A percentile compares a stretch with the other conserved stretches of the same genome.
Conservation (phyloP, 768 basidiomycete genomes). For the Paxillus ammoniavirescens region DNA sequence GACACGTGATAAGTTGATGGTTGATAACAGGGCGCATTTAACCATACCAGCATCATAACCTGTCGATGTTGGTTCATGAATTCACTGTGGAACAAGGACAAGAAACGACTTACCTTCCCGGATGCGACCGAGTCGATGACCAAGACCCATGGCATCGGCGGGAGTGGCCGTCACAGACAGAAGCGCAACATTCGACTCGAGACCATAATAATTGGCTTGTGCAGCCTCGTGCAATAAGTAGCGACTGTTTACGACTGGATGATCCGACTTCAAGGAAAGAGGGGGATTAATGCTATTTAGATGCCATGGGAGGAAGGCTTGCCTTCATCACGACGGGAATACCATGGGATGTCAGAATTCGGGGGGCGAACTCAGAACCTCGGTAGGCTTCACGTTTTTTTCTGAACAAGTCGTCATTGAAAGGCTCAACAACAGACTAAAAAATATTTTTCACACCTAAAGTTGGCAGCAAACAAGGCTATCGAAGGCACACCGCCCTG, state of each 20-base stretch:
- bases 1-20: neutral
- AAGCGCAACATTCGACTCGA: conserved; percentile 56
- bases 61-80: neutral
- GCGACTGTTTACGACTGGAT: conserved; percentile 59
- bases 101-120: conserved; percentile 36
- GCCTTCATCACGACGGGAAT: conserved; percentile 78
- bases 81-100: neutral
- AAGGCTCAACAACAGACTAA: neutral
- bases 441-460: conserved; percentile 25
- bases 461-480: conserved; percentile 70
- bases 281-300: neutral
- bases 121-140: conserved; percentile 71
- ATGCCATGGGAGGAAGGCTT: neutral
- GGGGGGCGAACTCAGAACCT: conserved; percentile 77
- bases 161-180: conserved; percentile 66
- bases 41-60: conserved; percentile 47
- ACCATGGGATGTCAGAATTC: conserved; percentile 66
- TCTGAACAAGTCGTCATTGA: conserved; percentile 28
- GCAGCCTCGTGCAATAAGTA: conserved; percentile 73
- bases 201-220: conserved; percentile 66
- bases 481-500: conserved; percentile 68
- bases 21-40: neutral
- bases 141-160: conserved; percentile 64
- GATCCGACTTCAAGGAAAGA: conserved; percentile 45
- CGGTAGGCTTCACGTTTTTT: conserved; percentile 83